Base-by-base conservation (phyloP, 2,329 filamentous ascomycete genomes). In the Epichloe baconii region DNA sequence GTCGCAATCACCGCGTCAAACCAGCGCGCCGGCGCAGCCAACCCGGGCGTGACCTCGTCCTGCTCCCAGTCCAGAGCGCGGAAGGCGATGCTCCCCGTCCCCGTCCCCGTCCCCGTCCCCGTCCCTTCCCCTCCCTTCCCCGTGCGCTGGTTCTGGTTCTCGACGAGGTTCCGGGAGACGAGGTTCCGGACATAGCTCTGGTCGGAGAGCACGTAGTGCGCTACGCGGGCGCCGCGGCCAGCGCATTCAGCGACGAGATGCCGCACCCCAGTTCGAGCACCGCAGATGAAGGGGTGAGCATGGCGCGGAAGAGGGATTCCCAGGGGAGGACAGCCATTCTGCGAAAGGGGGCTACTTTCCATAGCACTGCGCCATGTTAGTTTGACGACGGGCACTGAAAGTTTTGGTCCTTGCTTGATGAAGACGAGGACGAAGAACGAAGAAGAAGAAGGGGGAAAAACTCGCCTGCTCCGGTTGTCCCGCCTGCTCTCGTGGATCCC, bases 261-360 rank as follows among this genome's bases (percentile, higher is more conserved):
- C 93, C 93, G 64, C 88, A 89, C 43, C 93, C 93, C 5, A 98
- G 79, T 63, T 97, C 93, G 51, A 95, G 72, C 19, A 90, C 72
- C 5, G 71, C 71, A 5, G 85, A 82, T 2, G 70, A 58, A 0
- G 71, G 53, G 23, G 71, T 66, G 7, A 91, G 71, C 48, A 83
- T 60, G 41, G 47, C 21, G 45, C 50, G 46, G 68, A 83, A 81
- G 46, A 96, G 74, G 0, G 65, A 64, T 88, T 89, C 34, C 66
- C 62, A 2, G 75, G 66, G 3, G 76, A 74, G 36, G 81, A 74
- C 44, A 97, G 76, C 88, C 88, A 97, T 56, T 80, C 72, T 21
- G 90, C 87, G 62, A 97, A 82, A 44, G 82, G 72, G 90, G 88
- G 88, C 91, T 58, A 95, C 85, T 66, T 86, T 89, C 93, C 93